These are phyloP conservation scores for Hanseniaspora taiwanica DNA, from an alignment of 805 yeast species.

Conservation along the genomic window DNA sequence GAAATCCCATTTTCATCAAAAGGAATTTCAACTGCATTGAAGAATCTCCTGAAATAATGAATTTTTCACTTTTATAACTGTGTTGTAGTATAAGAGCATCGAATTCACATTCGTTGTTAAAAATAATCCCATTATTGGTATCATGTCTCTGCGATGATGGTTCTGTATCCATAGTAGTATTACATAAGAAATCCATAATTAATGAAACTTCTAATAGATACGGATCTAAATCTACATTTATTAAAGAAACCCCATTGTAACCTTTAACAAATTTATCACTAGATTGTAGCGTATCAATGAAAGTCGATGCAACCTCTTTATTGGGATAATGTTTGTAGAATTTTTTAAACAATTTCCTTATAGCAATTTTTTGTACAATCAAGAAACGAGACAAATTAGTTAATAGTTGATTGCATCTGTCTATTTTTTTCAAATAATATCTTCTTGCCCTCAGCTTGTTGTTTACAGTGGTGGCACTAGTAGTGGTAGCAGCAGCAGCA, in stretches of 20 bases:
- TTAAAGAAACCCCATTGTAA: constrained; percentile 33
- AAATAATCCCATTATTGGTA: not conserved
- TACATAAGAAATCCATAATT: constrained; percentile 26
- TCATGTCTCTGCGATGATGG: not conserved
- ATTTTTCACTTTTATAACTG: constrained; percentile 22
- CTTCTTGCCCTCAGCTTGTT: constrained; percentile 9
- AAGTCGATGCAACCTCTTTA: constrained; percentile 8
- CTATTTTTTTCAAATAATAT: constrained; percentile 10
- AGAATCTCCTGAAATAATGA: constrained; percentile 31
- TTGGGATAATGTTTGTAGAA: constrained; percentile 18
- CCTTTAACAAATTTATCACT: constrained; percentile 13
- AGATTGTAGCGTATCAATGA: constrained; percentile 9
- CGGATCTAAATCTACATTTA: constrained; percentile 34
- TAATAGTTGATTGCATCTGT: constrained; percentile 24
- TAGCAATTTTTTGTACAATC: constrained; percentile 46
- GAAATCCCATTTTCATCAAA: constrained; percentile 22
- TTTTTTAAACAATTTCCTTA: constrained; percentile 48
- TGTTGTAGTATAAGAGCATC: constrained; percentile 27
- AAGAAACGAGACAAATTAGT: constrained; percentile 44
- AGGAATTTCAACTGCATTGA: constrained; percentile 29
- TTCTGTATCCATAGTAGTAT: not conserved
- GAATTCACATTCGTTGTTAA: constrained; percentile 16
- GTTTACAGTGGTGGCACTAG: not conserved
- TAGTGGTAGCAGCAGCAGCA: not conserved
- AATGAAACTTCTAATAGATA: constrained; percentile 35